Conservation (phyloP, 805 yeast species). For the Candida succiphila region DNA sequence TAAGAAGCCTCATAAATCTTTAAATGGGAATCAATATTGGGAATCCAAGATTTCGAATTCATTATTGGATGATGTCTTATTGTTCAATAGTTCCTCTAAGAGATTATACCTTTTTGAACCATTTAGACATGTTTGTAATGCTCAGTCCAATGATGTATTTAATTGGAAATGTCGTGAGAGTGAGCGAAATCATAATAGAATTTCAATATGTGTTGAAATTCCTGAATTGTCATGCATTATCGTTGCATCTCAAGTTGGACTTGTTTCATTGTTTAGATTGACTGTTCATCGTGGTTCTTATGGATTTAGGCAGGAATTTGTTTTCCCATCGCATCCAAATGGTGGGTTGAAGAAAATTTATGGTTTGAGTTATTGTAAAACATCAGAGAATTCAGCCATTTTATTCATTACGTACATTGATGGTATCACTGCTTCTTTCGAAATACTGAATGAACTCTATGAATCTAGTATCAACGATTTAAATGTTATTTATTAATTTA, state of each 20-base stretch:
- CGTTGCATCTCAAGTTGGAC: constrained; percentile 33
- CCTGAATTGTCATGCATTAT: constrained; percentile 31
- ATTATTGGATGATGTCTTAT: constrained; percentile 18
- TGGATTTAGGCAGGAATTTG: constrained; percentile 32
- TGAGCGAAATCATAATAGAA: constrained; percentile 13
- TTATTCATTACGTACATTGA: constrained; percentile 17
- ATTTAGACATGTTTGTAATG: constrained; percentile 36
- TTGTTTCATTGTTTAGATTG: constrained; percentile 30
- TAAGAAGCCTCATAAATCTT: constrained; percentile 12
- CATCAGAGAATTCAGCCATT: constrained; percentile 5
- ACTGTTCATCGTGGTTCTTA: constrained; percentile 31
- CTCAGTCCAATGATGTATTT: constrained; percentile 22
- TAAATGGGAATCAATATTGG: constrained; percentile 21
- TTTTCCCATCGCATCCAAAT: constrained; percentile 24
- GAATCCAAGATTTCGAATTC: constrained; percentile 9
- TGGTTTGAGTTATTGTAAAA: constrained; percentile 12
- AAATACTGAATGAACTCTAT: constrained; percentile 3
- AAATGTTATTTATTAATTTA: too few relatives aligned
- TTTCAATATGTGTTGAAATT: constrained; percentile 22
- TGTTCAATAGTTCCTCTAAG: constrained; percentile 34
- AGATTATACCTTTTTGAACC: constrained; percentile 34
- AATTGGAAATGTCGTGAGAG: background rate
- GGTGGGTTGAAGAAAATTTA: constrained; percentile 13
- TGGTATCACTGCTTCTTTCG: constrained; percentile 16
- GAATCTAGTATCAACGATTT: too few relatives aligned